Evolutionary conservation across 345 rosid genomes (phyloP).

Genomic region (Syzygium aromaticum): DNA sequence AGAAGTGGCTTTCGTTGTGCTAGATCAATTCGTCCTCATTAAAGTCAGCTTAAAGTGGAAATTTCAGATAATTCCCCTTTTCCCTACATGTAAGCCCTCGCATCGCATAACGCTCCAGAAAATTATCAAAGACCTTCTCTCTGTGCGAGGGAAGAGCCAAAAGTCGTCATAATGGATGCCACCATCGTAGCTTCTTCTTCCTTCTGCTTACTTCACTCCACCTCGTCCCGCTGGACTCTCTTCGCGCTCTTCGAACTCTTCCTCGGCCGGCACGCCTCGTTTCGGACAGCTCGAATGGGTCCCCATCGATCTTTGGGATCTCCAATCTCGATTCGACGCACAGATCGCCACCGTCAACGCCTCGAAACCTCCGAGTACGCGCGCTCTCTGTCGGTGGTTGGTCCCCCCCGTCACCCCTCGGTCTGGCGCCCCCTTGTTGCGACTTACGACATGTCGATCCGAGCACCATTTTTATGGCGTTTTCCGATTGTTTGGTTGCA

Average conservation of each 20-base stretch:
- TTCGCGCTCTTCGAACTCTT: background rate
- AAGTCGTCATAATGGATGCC: background rate
- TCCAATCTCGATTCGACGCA: background rate
- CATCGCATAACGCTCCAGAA: no score
- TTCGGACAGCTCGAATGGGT: background rate
- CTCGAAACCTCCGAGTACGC: background rate
- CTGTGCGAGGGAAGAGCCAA: no score
- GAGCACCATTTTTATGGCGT: background rate
- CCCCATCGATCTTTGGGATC: background rate
- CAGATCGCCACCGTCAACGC: background rate
- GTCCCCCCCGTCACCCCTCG: background rate
- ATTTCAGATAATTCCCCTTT: background rate
- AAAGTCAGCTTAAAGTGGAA: background rate
- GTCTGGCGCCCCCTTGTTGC: background rate
- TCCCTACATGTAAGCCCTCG: no score
- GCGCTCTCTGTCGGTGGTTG: constrained; percentile 3
- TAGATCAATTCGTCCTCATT: background rate
- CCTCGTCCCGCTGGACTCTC: background rate
- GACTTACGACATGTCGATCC: background rate
- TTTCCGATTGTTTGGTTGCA: background rate
- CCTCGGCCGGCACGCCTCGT: background rate
- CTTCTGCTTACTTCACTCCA: background rate
- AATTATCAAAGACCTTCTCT: no score
- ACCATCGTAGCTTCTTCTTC: background rate
- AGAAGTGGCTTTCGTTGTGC: background rate